These are phyloP conservation scores for Fusarium sp. DNA, from an alignment of 2,329 filamentous ascomycete species.

Conservation along the genomic window DNA sequence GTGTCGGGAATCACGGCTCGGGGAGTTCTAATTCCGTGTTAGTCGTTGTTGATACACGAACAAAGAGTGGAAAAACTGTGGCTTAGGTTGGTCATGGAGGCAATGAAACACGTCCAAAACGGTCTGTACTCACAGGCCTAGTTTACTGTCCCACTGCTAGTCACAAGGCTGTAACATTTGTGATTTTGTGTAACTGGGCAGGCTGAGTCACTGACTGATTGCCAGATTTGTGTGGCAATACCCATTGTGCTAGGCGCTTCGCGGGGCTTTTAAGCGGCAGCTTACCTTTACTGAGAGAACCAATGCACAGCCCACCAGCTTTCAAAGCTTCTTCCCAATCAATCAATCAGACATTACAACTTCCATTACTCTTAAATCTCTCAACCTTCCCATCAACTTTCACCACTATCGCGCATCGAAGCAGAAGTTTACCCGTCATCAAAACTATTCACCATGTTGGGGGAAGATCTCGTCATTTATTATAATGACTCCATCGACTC, in stretches of 20 bases:
- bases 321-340: constrained; percentile 5
- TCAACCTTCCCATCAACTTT: constrained; percentile 12
- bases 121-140: not conserved
- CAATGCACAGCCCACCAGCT: constrained; percentile 19
- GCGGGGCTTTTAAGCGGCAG: constrained; percentile 22
- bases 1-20: not conserved
- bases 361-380: constrained; percentile 21
- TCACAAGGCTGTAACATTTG: constrained; percentile 6
- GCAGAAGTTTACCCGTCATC: not conserved
- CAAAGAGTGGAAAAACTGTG: constrained; percentile 16
- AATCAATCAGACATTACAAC: constrained; percentile 4
- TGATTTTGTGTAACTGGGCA: not conserved
- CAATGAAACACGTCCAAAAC: constrained; percentile 16
- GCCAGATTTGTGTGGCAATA: not conserved
- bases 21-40: constrained; percentile 12
- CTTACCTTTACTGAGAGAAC: constrained; percentile 1
- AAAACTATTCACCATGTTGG: constrained; percentile 12
- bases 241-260: constrained; percentile 9
- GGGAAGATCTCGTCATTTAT: constrained; percentile 35
- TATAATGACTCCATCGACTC: constrained; percentile 43
- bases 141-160: not conserved
- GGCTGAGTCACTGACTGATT: constrained; percentile 4
- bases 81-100: constrained; percentile 3
- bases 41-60: constrained; percentile 4
- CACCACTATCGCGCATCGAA: constrained; percentile 3